A percentile compares a stretch with the other conserved stretches of the same genome.
These are phyloP conservation scores for Astragalus glycyphyllos DNA, from an alignment of 306 rosid genomes.

Conservation along the genomic window DNA sequence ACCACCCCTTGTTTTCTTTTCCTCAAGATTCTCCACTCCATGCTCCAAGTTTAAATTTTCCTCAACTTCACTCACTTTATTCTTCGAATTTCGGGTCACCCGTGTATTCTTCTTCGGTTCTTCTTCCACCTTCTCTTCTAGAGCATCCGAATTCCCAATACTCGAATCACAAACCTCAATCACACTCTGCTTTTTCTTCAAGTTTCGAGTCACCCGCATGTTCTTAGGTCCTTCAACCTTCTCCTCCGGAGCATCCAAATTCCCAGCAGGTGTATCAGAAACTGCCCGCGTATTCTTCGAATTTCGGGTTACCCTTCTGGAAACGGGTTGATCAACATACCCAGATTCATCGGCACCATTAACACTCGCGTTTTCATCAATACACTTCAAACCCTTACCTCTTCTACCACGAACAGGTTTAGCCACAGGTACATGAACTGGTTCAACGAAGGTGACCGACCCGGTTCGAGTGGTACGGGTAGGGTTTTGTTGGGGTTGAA, in stretches of 20 bases:
- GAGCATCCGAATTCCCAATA: no score
- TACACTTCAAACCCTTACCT: constrained; percentile 28
- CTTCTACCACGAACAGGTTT: constrained; percentile 4
- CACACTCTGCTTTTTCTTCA: not conserved
- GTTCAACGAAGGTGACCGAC: no score
- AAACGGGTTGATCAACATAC: constrained; percentile 15
- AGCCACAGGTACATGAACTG: not conserved
- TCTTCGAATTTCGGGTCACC: constrained; percentile 14
- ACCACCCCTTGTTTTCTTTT: constrained; percentile 41
- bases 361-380: not conserved
- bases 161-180: not conserved
- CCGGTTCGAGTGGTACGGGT: constrained; percentile 36
- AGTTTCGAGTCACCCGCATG: constrained; percentile 6
- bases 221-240: constrained; percentile 27
- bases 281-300: not conserved
- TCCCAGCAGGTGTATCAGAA: not conserved
- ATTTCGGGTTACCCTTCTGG: not conserved
- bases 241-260: not conserved
- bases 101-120: not conserved
- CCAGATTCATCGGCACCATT: constrained; percentile 12
- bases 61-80: constrained; percentile 11
- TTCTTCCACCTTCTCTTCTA: no score
- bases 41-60: constrained; percentile 36
- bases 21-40: constrained; percentile 49
- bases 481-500: constrained; percentile 43